Evolutionary conservation across 2,329 filamentous ascomycete species (phyloP).

Genomic region (Cordyceps sp.): DNA sequence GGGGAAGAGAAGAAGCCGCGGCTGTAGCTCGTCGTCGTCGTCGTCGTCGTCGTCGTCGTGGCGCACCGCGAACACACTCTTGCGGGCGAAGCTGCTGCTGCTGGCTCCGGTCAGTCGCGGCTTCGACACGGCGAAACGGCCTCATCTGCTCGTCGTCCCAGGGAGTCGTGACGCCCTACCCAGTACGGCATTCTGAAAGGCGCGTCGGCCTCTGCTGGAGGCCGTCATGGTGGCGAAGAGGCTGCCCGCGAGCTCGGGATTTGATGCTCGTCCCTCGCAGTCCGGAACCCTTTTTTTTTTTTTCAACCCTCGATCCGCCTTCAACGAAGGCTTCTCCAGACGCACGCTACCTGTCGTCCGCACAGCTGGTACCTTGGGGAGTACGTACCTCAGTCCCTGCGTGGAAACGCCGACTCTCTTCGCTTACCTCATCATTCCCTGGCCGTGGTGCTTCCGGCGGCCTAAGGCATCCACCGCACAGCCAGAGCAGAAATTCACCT

Average conservation of each 20-base stretch:
- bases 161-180: too few species aligned
- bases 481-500: neutral
- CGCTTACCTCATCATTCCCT: too few species aligned
- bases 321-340: too few species aligned
- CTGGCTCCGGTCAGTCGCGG: too few species aligned
- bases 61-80: slow-evolving; percentile 1
- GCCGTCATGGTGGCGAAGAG: slow-evolving; percentile 25
- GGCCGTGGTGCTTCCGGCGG: neutral
- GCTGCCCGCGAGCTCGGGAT: slow-evolving; percentile 2
- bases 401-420: too few species aligned
- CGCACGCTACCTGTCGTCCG: too few species aligned
- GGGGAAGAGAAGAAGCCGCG: too few species aligned
- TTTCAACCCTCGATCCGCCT: neutral
- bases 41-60: slow-evolving; percentile 9
- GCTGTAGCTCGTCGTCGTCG: too few species aligned
- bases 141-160: too few species aligned
- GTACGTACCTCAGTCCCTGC: too few species aligned
- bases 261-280: neutral
- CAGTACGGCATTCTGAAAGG: slow-evolving; percentile 29
- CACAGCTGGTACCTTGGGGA: too few species aligned
- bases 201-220: slow-evolving; percentile 38
- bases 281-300: neutral
- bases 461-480: slow-evolving; percentile 11
- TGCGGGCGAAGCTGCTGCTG: neutral
- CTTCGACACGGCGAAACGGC: too few species aligned